These are phyloP conservation scores for Alternaria novae-zelandiae DNA, from an alignment of 2,329 filamentous ascomycete genomes.

Conservation along the genomic window DNA sequence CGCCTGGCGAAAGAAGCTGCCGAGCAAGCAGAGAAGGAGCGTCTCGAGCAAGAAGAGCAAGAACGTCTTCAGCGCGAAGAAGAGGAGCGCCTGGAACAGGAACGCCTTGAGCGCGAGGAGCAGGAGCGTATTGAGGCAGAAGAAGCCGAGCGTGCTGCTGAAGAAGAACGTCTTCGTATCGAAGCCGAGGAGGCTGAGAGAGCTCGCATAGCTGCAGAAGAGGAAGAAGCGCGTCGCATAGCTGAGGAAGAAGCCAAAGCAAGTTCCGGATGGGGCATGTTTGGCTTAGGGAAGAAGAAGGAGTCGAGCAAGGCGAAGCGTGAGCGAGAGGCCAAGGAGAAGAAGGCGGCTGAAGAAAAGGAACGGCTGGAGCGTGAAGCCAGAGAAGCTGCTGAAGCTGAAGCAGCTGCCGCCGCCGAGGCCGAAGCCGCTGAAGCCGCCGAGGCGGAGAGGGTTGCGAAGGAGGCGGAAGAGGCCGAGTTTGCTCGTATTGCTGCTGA, in stretches of 20 bases:
- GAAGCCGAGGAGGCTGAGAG: slow-evolving; percentile 30
- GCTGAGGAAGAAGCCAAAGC: slow-evolving; percentile 31
- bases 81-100: slow-evolving; percentile 29
- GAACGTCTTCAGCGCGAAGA: slow-evolving; percentile 48
- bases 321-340: slow-evolving; percentile 37
- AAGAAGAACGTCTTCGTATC: slow-evolving; percentile 33
- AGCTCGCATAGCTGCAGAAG: slow-evolving; percentile 1
- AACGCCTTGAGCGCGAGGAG: slow-evolving; percentile 38
- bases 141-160: slow-evolving; percentile 33
- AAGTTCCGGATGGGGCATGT: slow-evolving; percentile 28
- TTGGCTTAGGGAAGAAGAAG: slow-evolving; percentile 43
- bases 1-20: slow-evolving; percentile 13
- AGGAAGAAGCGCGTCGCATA: slow-evolving; percentile 26
- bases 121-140: slow-evolving; percentile 48
- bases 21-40: slow-evolving; percentile 32
- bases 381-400: slow-evolving; percentile 38
- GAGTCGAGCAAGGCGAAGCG: slow-evolving; percentile 37
- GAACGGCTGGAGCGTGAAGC: slow-evolving; percentile 36
- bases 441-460: slow-evolving; percentile 5
- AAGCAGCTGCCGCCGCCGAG: slow-evolving; percentile 18
- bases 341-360: slow-evolving; percentile 35
- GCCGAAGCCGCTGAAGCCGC: slow-evolving; percentile 40
- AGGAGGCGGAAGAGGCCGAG: slow-evolving; percentile 36
- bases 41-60: slow-evolving; percentile 31
- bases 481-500: slow-evolving; percentile 46